Evolutionary conservation across 2,329 filamentous ascomycete genomes (phyloP).

Genomic region (Aspergillus brunneoviolaceus): DNA sequence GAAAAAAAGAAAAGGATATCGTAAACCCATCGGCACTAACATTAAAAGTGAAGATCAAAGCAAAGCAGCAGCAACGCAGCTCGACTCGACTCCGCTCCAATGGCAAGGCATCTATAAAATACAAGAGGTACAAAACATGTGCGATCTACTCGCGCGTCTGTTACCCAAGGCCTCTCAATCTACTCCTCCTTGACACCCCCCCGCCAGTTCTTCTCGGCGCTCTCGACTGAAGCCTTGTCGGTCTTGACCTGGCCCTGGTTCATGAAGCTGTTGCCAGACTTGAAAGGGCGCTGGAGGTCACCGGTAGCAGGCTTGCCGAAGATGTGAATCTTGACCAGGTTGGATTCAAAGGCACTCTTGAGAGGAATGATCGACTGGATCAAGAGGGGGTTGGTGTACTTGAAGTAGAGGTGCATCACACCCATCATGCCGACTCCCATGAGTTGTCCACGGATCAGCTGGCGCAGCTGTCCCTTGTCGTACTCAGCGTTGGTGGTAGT

Average conservation of each 20-base stretch:
- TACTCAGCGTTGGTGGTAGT: slow-evolving; percentile 97
- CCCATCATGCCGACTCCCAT: slow-evolving; percentile 98
- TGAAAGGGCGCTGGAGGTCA: slow-evolving; percentile 95
- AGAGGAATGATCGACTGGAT: slow-evolving; percentile 98
- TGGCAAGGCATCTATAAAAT: slow-evolving; percentile 18
- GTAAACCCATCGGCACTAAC: neutral
- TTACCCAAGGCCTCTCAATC: slow-evolving; percentile 2
- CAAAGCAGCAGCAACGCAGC: slow-evolving; percentile 5
- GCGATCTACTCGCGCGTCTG: slow-evolving; percentile 1
- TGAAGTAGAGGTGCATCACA: slow-evolving; percentile 98
- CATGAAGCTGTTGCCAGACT: slow-evolving; percentile 80
- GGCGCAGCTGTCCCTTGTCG: slow-evolving; percentile 81
- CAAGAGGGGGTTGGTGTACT: slow-evolving; percentile 98
- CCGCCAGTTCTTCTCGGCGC: slow-evolving; percentile 50
- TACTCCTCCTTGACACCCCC: slow-evolving; percentile 54
- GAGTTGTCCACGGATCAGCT: slow-evolving; percentile 82
- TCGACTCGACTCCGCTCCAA: slow-evolving; percentile 1
- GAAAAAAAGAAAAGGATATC: neutral
- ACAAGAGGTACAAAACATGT: slow-evolving; percentile 13
- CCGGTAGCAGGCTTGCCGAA: slow-evolving; percentile 82
- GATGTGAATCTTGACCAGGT: slow-evolving; percentile 93
- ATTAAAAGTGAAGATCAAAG: neutral
- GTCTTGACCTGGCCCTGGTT: slow-evolving; percentile 71
- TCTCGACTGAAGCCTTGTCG: slow-evolving; percentile 74
- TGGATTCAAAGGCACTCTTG: slow-evolving; percentile 92